Conservation (phyloP, 257 asterid genomes). For the Nicotiana undulata region DNA sequence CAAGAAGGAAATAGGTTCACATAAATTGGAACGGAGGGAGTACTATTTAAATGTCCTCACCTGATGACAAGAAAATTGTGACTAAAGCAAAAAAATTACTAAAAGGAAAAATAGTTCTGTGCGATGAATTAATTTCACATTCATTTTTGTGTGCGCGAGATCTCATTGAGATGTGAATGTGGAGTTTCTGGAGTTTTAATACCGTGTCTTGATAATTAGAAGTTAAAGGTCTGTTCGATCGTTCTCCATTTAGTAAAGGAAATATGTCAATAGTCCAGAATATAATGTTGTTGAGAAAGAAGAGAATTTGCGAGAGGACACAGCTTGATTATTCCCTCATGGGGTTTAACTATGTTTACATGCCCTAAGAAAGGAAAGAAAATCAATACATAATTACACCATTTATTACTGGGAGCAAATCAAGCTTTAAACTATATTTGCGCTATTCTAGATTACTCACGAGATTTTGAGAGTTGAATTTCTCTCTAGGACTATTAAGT, state of each 20-base stretch:
- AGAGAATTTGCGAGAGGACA: no score
- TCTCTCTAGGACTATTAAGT: background rate
- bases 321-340: no score
- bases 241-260: background rate
- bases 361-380: no score
- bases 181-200: background rate
- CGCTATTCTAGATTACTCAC: no score
- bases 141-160: background rate
- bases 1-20: no score
- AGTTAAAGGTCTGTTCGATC: background rate
- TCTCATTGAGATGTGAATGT: background rate
- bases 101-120: background rate
- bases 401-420: no score
- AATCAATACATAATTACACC: no score
- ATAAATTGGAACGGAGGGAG: no score
- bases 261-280: background rate
- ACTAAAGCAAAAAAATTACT: background rate
- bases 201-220: background rate
- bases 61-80: background rate
- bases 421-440: no score
- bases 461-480: background rate
- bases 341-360: no score
- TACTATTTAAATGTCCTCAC: constrained; percentile 4
- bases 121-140: background rate
- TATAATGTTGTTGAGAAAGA: background rate